Percentiles rank a stretch among this genome's conserved stretches.
phyloP scores from a whole-genome alignment of 306 rosid genomes.

The Astragalus membranaceus region DNA sequence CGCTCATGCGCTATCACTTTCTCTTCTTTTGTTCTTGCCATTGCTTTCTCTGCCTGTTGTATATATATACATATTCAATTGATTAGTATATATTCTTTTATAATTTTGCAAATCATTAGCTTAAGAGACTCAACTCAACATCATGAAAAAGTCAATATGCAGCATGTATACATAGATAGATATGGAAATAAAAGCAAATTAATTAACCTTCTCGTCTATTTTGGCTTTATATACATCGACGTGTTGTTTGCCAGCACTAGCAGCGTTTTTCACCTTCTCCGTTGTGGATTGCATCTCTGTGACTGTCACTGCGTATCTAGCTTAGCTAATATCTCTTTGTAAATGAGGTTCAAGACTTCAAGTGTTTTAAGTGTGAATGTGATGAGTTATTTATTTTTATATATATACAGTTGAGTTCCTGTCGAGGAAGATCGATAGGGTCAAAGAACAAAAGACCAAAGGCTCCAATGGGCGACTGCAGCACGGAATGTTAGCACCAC shows the following conservation, averaged over 20 bases:
- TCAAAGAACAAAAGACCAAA: background rate
- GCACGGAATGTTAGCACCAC: conserved; percentile 15
- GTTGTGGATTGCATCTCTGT: conserved; percentile 40
- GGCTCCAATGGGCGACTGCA: background rate
- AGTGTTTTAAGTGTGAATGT: no score
- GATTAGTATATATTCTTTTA: no score
- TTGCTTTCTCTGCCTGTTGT: conserved; percentile 43
- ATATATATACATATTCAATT: no score
- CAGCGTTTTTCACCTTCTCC: conserved; percentile 53
- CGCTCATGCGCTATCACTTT: conserved; percentile 43
- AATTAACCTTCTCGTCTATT: conserved; percentile 44
- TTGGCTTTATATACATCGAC: conserved; percentile 43
- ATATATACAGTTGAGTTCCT: background rate
- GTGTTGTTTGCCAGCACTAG: conserved; percentile 51
- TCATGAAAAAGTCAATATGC: background rate
- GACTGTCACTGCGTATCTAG: background rate
- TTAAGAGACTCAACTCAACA: no score
- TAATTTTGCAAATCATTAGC: no score
- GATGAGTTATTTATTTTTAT: background rate
- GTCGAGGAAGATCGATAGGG: background rate
- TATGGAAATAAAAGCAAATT: background rate
- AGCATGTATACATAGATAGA: background rate
- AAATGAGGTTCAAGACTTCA: background rate
- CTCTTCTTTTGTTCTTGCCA: conserved; percentile 50
- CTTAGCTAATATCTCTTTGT: background rate